Conservation (phyloP, 2,329 filamentous ascomycete genomes). For the Dothidotthia symphoricarpi region DNA sequence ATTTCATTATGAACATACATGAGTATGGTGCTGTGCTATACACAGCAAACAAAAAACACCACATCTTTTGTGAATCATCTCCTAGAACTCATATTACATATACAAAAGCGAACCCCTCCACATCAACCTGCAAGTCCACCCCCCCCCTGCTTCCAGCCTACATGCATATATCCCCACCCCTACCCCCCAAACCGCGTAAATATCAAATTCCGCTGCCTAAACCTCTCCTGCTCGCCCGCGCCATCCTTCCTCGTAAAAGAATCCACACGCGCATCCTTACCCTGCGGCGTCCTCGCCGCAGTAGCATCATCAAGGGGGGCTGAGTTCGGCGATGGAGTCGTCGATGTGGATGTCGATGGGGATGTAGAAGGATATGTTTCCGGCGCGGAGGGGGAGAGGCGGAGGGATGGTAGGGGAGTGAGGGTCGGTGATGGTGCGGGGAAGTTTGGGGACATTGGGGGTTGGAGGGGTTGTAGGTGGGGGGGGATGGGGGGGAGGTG, state of each 20-base stretch:
- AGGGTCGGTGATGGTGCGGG: conserved; percentile 9
- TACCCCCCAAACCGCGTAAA: conserved; percentile 16
- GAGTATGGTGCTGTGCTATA: no score
- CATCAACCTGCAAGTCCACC: no score
- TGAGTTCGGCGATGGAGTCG: conserved; percentile 5
- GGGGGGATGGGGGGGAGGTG: conserved; percentile 7
- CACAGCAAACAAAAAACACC: no score
- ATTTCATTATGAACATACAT: no score
- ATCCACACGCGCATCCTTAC: no score
- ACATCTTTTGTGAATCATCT: no score
- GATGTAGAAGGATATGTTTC: not conserved
- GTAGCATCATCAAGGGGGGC: not conserved
- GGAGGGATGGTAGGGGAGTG: not conserved
- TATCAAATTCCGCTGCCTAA: conserved; percentile 20
- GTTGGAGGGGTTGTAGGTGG: conserved; percentile 11
- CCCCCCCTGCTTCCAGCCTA: no score
- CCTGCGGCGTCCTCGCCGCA: no score
- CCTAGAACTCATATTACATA: no score
- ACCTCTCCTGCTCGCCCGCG: conserved; percentile 14
- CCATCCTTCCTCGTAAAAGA: not conserved
- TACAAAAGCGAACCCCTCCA: no score
- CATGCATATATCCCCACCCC: no score
- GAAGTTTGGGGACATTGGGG: conserved; percentile 14
- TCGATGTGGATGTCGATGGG: conserved; percentile 1
- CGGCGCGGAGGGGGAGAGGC: not conserved